Evolutionary conservation across 179 eudicot species (phyloP).

Genomic region (Silene vulgaris): DNA sequence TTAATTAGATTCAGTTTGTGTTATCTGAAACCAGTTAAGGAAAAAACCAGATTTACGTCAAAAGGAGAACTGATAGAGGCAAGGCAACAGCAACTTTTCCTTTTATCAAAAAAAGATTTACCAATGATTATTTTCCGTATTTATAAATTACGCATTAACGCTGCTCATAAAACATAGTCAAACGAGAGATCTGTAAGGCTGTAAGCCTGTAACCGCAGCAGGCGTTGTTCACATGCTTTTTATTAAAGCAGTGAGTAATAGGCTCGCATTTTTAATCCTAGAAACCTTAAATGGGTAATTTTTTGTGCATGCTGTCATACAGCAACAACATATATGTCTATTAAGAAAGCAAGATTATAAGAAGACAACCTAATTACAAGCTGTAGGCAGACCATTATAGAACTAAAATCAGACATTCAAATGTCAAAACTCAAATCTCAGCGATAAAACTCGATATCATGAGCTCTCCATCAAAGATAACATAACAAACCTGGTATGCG

Average conservation of each 20-base stretch:
- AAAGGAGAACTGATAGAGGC: neutral
- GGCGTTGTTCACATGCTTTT: neutral
- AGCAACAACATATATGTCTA: neutral
- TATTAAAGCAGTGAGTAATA: too few relatives aligned
- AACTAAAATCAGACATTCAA: neutral
- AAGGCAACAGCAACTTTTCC: neutral
- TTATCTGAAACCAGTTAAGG: neutral
- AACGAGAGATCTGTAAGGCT: neutral
- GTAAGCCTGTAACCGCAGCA: neutral
- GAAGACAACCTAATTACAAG: neutral
- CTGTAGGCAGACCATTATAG: neutral
- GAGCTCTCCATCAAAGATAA: neutral
- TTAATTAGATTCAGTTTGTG: neutral
- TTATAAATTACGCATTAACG: neutral
- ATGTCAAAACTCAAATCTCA: neutral
- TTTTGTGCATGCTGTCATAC: neutral
- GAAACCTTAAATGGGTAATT: neutral
- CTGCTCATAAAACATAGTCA: neutral
- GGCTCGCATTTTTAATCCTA: neutral
- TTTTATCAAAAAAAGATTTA: neutral
- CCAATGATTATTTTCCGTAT: too few relatives aligned
- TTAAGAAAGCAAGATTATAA: constrained; percentile 5
- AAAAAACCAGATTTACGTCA: neutral
- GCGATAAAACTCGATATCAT: neutral
- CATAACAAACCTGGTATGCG: constrained; percentile 20